phyloP scores from a whole-genome alignment of 2,329 filamentous ascomycete species.

The Curvularia verruculosa region DNA sequence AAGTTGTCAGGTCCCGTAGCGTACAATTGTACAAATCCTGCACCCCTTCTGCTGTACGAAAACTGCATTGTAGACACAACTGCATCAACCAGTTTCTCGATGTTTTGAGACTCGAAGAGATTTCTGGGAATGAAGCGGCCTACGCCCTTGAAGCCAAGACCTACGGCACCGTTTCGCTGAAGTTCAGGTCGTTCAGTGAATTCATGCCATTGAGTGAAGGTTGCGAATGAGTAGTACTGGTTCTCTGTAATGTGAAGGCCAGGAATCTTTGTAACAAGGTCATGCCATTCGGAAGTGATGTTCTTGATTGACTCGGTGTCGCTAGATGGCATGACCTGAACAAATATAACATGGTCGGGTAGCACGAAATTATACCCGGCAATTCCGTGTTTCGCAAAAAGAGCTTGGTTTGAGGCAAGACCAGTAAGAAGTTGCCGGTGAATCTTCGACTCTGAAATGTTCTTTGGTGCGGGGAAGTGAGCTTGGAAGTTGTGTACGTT shows the following conservation, averaged over 20 bases:
- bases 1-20: constrained; percentile 43
- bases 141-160: constrained; percentile 42
- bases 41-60: constrained; percentile 32
- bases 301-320: constrained; percentile 33
- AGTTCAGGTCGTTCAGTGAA: constrained; percentile 41
- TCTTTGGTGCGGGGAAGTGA: constrained; percentile 29
- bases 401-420: constrained; percentile 39
- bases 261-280: constrained; percentile 41
- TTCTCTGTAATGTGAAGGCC: constrained; percentile 42
- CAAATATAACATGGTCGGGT: constrained; percentile 39
- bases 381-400: constrained; percentile 38
- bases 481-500: constrained; percentile 48
- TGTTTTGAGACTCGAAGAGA: constrained; percentile 31
- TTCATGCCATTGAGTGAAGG: constrained; percentile 40
- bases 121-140: constrained; percentile 42
- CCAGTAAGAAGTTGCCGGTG: constrained; percentile 41
- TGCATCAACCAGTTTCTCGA: constrained; percentile 38
- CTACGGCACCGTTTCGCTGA: constrained; percentile 43
- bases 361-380: constrained; percentile 47
- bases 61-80: constrained; percentile 43
- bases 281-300: constrained; percentile 39
- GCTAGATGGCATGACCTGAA: constrained; percentile 40
- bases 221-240: constrained; percentile 39
- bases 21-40: constrained; percentile 44
- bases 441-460: constrained; percentile 40